A percentile compares a stretch with the other conserved stretches of the same genome.
These are phyloP conservation scores for Acanthamoeba pearcei DNA, from an alignment of 208 protist species.

Conservation along the genomic window DNA sequence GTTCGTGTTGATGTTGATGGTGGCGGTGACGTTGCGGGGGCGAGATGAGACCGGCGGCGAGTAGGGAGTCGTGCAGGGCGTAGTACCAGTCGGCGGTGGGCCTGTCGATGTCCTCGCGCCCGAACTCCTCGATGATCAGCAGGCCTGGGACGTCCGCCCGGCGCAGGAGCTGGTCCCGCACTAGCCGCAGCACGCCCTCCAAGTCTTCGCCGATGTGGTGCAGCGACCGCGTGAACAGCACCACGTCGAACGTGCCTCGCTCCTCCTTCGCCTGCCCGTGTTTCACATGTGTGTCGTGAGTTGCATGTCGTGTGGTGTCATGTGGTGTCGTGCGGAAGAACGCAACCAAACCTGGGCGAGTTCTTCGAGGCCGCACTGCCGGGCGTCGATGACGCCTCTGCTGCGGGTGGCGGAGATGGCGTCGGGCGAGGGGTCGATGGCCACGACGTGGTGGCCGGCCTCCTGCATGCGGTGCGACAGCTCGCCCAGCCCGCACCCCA, in stretches of 20 bases:
- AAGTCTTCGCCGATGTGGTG: conserved; percentile 47
- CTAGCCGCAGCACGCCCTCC: background rate
- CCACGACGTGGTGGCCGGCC: conserved; percentile 8
- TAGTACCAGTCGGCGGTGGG: conserved; percentile 53
- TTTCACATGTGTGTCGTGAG: background rate
- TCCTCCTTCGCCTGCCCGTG: background rate
- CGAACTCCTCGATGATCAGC: conserved; percentile 43
- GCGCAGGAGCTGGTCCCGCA: background rate
- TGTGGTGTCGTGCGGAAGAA: background rate
- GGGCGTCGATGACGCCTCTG: background rate
- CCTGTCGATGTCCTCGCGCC: conserved; percentile 9
- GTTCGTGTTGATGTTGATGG: background rate
- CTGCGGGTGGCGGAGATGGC: conserved; percentile 3
- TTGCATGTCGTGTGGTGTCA: background rate
- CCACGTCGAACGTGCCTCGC: background rate
- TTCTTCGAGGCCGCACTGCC: conserved; percentile 29
- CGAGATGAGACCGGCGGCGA: background rate
- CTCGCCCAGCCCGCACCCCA: conserved; percentile 46
- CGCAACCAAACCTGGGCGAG: background rate
- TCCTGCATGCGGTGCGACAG: conserved; percentile 21
- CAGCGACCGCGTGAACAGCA: conserved; percentile 22
- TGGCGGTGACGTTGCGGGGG: background rate
- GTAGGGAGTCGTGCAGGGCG: conserved; percentile 15
- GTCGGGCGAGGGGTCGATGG: conserved; percentile 43
- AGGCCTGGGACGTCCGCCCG: background rate